Base-by-base conservation (phyloP, 495 filamentous ascomycete genomes). In the Xylaria telfairii region DNA sequence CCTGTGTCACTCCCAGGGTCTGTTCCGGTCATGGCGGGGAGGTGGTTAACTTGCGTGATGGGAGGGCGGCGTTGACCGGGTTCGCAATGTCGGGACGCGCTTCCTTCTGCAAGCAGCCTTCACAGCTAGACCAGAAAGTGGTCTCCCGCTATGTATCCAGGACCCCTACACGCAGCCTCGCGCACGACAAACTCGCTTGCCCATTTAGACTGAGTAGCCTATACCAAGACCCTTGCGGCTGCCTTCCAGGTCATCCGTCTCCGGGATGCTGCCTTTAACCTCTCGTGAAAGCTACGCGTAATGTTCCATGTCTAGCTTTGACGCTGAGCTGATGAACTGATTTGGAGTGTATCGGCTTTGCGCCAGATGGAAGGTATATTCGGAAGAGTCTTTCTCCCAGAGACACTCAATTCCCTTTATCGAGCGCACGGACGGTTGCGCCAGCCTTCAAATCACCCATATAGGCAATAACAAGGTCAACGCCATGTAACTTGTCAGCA, bases 61-160 rank as follows among this genome's bases (percentile, higher is more conserved):
- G 96, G 95, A n/a, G n/a, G 4, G 97, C 93, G 77, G 90, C 89
- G 82, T 99, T 99, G 76, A 98, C 89, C 0, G 93, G 95, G 81
- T 97, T 99, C 80, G 83, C 76, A 72, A 99, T 95, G 68, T 87
- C 84, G 0, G 96, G 96, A 2, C 91, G 87, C 30, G 85, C 81
- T 1, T 79, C 80, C 0, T 97, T 82, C 78, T 98, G 95, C 57
- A 96, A 87, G 71, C 93, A 96, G 57, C 93, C 95, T 81, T 97
- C 92, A 78, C 86, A 98, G 87, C 59, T 95, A 91, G 66, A 97
- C 87, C 28, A 98, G 83, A 85, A 98, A 98, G 81, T 98, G 95
- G 76, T 98, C 95, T 9, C 95, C 96, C 9, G 91, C 84, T 3
- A 98, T 86, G 76, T 98, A 98, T 37, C 96, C 95, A 19, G 98